A percentile compares a stretch with the other conserved stretches of the same genome.
Conservation (phyloP, 2,329 filamentous ascomycete species). For the Epichloe baconii region DNA sequence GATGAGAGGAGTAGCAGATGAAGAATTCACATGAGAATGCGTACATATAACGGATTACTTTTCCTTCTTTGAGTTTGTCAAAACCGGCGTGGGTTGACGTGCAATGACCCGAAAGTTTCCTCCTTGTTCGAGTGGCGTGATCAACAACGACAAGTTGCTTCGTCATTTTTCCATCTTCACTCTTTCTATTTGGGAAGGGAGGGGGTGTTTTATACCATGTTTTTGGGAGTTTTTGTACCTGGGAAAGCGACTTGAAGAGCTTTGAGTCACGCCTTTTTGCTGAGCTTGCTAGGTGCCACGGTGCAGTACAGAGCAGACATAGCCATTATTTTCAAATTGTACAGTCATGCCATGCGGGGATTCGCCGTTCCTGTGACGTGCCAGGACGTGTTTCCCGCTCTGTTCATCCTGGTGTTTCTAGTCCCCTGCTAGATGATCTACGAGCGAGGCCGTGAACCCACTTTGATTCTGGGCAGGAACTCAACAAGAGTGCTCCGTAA, state of each 20-base stretch:
- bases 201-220: conserved; percentile 8
- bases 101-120: no score
- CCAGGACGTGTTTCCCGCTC: no score
- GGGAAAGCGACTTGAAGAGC: not conserved
- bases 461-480: no score
- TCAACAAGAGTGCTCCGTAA: no score
- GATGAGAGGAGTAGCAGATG: not conserved
- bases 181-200: conserved; percentile 6
- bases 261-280: not conserved
- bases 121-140: not conserved
- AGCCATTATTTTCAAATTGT: not conserved
- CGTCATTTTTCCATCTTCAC: conserved; percentile 3
- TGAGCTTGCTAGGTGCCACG: not conserved
- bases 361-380: no score
- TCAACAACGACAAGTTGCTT: not conserved
- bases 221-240: conserved; percentile 6
- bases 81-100: no score
- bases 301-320: not conserved
- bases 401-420: no score
- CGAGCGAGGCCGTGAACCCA: no score
- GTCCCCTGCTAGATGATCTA: no score
- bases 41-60: not conserved
- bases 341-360: not conserved
- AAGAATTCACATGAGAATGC: not conserved
- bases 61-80: no score